A percentile compares a stretch with the other conserved stretches of the same genome.
These are phyloP conservation scores for Phaeosphaeria sp. DNA, from an alignment of 2,329 filamentous ascomycete genomes.

Conservation along the genomic window DNA sequence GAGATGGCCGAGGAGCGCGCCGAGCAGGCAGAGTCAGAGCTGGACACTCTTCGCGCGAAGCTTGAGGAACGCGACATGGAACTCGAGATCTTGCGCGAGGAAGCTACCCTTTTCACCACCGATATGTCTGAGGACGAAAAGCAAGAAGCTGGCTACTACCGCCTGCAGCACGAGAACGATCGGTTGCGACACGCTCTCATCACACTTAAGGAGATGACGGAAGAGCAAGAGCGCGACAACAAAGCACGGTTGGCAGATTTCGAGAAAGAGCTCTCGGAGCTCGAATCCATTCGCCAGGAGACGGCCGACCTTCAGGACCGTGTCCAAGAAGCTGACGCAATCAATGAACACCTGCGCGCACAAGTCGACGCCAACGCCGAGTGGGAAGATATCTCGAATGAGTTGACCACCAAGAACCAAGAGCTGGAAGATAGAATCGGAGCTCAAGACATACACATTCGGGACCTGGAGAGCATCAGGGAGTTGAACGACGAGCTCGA, in stretches of 20 bases:
- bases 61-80: constrained; percentile 87
- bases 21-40: constrained; percentile 79
- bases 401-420: constrained; percentile 87
- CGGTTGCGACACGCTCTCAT: constrained; percentile 84
- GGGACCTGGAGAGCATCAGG: constrained; percentile 86
- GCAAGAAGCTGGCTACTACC: constrained; percentile 84
- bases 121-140: constrained; percentile 90
- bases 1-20: constrained; percentile 97
- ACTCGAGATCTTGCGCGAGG: constrained; percentile 82
- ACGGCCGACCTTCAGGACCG: constrained; percentile 75
- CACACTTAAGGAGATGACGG: constrained; percentile 82
- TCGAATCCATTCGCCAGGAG: constrained; percentile 60
- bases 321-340: constrained; percentile 73
- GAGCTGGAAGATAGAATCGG: constrained; percentile 81
- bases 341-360: constrained; percentile 84
- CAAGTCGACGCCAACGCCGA: constrained; percentile 89
- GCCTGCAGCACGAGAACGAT: constrained; percentile 90
- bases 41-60: constrained; percentile 76
- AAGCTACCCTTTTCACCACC: constrained; percentile 82
- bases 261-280: constrained; percentile 36
- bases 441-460: constrained; percentile 79
- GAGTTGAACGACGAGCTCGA: constrained; percentile 96
- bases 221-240: constrained; percentile 82
- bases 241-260: constrained; percentile 57
- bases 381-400: constrained; percentile 92